Base-by-base conservation (phyloP, 2,329 filamentous ascomycete species). In the Chalaropsis ovoidea region DNA sequence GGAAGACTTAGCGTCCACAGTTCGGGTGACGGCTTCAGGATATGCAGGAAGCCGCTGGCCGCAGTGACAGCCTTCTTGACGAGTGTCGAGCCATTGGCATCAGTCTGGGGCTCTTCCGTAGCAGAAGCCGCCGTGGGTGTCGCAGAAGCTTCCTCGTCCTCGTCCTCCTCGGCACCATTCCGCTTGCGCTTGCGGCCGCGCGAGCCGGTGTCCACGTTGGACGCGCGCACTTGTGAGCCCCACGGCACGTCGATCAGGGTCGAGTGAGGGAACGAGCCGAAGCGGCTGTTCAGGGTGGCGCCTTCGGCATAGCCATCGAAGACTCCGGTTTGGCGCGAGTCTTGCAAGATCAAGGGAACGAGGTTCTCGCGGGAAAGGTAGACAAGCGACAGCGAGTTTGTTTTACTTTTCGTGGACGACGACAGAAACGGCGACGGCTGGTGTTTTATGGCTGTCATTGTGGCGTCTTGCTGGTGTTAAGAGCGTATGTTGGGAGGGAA, bases 151-250 rank as follows among this genome's bases (percentile, higher is more conserved):
- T 39, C 19, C 11, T 27, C 56, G 24, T 71, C 71, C 42, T 74
- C 73, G 39, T 68, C 71, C 1, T 76, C 74, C 22, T 77, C 76
- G 8, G 64, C 56, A 11, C 56, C 56, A 41, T 56, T 65, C 5
- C 68, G 64, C 64, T 71, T 67, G 65, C 82, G 79, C 75, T 86
- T 87, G 63, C 88, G 82, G 42, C 90, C 90, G 70, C 91, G 81
- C n/a, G 90, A 94, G 13, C 92, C 91, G 0, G 92, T 96, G 72
- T 96, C 90, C 66, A 96, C 91, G 41, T 87, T 84, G 1, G 91
- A 96, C 7, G 94, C 94, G 60, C 90, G 82, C 24, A 97, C 86
- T 74, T 97, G 94, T 6, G 89, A 90, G 35, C 94, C 94, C 93
- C 93, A 97, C 52, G 89, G 88, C 64, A 91, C 79, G 4, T 84